A percentile compares a stretch with the other conserved stretches of the same genome.
These are phyloP conservation scores for Phlegmacium glaucopus DNA, from an alignment of 768 basidiomycete genomes.

Conservation along the genomic window DNA sequence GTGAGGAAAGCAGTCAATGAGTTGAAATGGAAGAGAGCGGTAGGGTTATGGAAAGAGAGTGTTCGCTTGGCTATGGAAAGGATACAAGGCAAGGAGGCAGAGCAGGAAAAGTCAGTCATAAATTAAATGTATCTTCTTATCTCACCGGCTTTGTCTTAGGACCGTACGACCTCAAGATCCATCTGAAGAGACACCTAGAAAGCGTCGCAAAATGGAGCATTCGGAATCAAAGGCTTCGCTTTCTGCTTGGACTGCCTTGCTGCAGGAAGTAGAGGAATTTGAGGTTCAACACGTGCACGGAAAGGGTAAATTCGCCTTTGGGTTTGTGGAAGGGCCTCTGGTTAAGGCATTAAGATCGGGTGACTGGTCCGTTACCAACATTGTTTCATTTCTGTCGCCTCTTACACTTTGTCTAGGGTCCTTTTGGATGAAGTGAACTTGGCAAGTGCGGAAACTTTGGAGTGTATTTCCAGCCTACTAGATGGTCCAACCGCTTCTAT, in stretches of 20 bases:
- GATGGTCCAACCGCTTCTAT: conserved; percentile 86
- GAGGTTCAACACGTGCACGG: conserved; percentile 86
- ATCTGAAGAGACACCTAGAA: conserved; percentile 50
- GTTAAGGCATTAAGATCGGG: conserved; percentile 85
- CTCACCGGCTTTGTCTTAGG: conserved; percentile 4
- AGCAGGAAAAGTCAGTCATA: conserved; percentile 23
- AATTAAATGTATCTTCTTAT: background rate
- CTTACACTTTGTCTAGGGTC: conserved; percentile 51
- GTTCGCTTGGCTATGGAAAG: conserved; percentile 64
- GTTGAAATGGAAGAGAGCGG: conserved; percentile 81
- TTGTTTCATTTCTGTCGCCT: background rate
- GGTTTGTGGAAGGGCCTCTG: conserved; percentile 95
- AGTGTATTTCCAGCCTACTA: conserved; percentile 86
- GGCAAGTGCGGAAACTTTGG: conserved; percentile 90
- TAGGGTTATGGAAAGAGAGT: conserved; percentile 82
- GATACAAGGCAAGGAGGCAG: conserved; percentile 35
- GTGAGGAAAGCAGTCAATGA: conserved; percentile 80
- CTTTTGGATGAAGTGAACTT: conserved; percentile 96
- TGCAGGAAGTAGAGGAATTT: conserved; percentile 70
- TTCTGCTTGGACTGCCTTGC: conserved; percentile 64
- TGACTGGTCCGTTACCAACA: conserved; percentile 67
- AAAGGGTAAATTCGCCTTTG: conserved; percentile 88
- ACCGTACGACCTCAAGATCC: conserved; percentile 6
- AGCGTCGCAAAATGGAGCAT: conserved; percentile 63
- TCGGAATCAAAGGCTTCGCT: conserved; percentile 39